Evolutionary conservation across 805 yeast species (phyloP), one percentile per base, ranked within the genome.

Genomic region (Sugiyamaella smithiae): DNA sequence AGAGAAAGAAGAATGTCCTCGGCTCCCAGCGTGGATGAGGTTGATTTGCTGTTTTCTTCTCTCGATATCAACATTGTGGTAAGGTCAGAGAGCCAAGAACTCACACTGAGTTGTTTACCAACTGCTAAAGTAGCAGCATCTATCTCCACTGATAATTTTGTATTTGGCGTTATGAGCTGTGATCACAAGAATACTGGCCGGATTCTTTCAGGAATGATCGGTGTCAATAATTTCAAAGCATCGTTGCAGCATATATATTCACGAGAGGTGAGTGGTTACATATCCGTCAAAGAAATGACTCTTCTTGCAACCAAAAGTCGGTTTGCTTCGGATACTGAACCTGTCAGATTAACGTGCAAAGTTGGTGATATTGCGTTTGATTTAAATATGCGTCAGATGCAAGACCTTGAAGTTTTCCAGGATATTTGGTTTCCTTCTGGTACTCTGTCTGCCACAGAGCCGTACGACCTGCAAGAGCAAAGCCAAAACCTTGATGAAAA

Each of bases 171-270:
- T 6, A 76, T 77, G 36, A 71, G 87, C 0, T 76, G 63, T n/a
- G 67, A 69, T 42, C 57, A 65, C 9, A 55, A 72, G 12, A 43
- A 47, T 0, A 36, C 43, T 2, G 58, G 58, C 4, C 47, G 71
- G 24, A 70, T 75, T 2, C 50, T 81, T 8, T 65, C 76, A 1
- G 63, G 77, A 3, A 62, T 80, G 0, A 62, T 81, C 2, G 71
- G 74, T 12, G 53, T 88, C 14, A 72, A 74, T n/a, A 73, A 78
- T 1, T 65, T 88, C 3, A 72, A 77, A 17, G 85, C 91, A 0
- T 81, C 90, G 0, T 68, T 93, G 29, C 96, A 88, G 59, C 99
- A 93, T 65, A 81, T 87, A 12, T 93, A 88, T 61, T 91, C 98
- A 0, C 78, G 96, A 53, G 96, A 88, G 54, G 76, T 85, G 0